Evolutionary conservation across 345 rosid genomes (phyloP).

Genomic region (Raphanus sativus): DNA sequence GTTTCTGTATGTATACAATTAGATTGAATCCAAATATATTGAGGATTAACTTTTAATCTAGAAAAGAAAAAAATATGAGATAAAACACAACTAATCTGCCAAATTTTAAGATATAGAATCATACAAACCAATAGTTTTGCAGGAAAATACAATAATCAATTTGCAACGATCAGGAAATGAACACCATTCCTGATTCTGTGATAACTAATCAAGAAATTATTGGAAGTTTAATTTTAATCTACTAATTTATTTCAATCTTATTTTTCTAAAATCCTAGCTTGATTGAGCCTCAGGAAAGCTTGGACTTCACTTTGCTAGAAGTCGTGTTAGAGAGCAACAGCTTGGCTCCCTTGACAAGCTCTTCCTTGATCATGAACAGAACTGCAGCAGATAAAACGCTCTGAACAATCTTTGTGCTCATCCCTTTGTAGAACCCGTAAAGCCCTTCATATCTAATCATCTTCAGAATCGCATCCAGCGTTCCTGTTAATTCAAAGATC

Average conservation of each 20-base stretch:
- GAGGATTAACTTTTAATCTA: not conserved
- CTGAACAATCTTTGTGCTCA: conserved; percentile 86
- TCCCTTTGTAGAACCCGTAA: conserved; percentile 87
- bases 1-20: not conserved
- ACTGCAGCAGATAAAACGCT: conserved; percentile 94
- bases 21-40: not conserved
- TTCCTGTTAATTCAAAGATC: conserved; percentile 46
- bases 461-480: conserved; percentile 79
- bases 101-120: not conserved
- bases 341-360: conserved; percentile 72
- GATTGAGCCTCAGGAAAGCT: conserved; percentile 24
- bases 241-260: conserved; percentile 20
- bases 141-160: conserved; percentile 25
- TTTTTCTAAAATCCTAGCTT: conserved; percentile 16
- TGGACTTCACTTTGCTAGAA: conserved; percentile 34
- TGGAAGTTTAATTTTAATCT: not conserved
- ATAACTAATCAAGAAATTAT: conserved; percentile 13
- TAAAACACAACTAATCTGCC: not conserved
- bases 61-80: not conserved
- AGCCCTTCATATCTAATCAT: conserved; percentile 86
- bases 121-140: not conserved
- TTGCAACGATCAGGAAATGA: conserved; percentile 7
- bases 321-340: conserved; percentile 48
- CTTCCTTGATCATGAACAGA: conserved; percentile 91
- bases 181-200: not conserved